These are phyloP conservation scores for Lophiostoma macrostomum DNA, from an alignment of 495 filamentous ascomycete genomes.

Conservation along the genomic window DNA sequence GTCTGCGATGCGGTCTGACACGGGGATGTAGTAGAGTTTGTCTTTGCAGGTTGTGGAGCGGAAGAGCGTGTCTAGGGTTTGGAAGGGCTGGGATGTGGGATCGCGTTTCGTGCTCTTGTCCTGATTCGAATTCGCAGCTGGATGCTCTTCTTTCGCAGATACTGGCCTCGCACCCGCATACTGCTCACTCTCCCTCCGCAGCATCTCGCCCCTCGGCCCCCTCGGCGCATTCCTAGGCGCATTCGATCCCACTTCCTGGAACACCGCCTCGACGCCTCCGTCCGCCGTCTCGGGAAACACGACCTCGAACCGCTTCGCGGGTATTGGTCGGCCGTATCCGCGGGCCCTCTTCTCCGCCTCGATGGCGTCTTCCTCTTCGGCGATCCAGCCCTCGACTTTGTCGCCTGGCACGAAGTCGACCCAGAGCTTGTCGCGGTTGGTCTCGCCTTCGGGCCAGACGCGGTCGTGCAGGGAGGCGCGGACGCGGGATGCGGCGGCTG, in stretches of 20 bases:
- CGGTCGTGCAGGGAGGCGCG: constrained; percentile 71
- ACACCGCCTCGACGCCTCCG: constrained; percentile 47
- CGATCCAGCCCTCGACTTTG: constrained; percentile 70
- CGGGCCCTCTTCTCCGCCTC: constrained; percentile 16
- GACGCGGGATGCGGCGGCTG: constrained; percentile 72
- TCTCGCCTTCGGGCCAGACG: constrained; percentile 78
- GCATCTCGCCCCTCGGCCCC: constrained; percentile 2
- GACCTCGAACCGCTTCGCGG: constrained; percentile 63
- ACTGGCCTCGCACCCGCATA: no score
- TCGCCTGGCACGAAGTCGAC: constrained; percentile 87
- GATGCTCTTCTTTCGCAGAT: neutral
- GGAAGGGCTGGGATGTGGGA: constrained; percentile 27
- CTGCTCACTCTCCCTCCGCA: neutral
- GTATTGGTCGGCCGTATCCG: constrained; percentile 43
- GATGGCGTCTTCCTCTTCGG: constrained; percentile 57
- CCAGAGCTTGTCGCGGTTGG: constrained; percentile 78
- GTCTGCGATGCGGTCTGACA: constrained; percentile 52
- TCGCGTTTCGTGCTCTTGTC: neutral
- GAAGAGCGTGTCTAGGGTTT: constrained; percentile 63
- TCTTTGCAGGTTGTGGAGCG: constrained; percentile 54
- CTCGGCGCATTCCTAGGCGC: constrained; percentile 18
- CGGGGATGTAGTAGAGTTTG: constrained; percentile 65
- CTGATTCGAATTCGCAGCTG: neutral
- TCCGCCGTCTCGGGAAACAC: constrained; percentile 61
- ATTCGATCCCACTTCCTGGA: constrained; percentile 34